Evolutionary conservation across 768 basidiomycete species (phyloP).

Genomic region (Tulasnella sp.): DNA sequence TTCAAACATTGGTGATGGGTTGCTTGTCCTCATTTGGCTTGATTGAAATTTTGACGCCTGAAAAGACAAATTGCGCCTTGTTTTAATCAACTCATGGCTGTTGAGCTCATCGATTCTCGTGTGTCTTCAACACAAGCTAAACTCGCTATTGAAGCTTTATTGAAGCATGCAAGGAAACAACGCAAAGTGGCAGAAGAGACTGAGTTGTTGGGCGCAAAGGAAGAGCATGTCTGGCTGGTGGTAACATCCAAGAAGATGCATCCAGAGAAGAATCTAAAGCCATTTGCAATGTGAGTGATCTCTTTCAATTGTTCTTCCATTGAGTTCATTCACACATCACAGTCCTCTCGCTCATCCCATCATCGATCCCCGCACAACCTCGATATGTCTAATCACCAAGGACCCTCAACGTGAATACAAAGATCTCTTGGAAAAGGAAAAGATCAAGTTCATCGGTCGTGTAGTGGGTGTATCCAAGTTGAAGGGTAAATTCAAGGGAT

Average conservation of each 20-base stretch:
- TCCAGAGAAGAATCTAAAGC: slow-evolving; percentile 62
- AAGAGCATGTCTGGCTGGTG: slow-evolving; percentile 81
- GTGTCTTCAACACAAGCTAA: slow-evolving; percentile 62
- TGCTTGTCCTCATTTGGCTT: no score
- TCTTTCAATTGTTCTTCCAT: background rate
- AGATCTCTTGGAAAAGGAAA: slow-evolving; percentile 63
- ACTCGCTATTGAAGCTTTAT: slow-evolving; percentile 66
- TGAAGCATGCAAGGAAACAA: slow-evolving; percentile 52
- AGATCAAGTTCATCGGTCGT: slow-evolving; percentile 79
- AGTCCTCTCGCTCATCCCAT: slow-evolving; percentile 70
- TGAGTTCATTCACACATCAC: background rate
- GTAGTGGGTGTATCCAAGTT: slow-evolving; percentile 87
- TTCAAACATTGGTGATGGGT: no score
- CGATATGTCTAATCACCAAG: slow-evolving; percentile 86
- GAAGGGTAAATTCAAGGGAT: slow-evolving; percentile 84
- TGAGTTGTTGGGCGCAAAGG: slow-evolving; percentile 55
- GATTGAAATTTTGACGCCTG: no score
- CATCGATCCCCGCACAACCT: slow-evolving; percentile 65
- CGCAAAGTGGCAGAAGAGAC: slow-evolving; percentile 50
- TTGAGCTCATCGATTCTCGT: slow-evolving; percentile 40
- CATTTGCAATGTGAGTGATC: slow-evolving; percentile 63
- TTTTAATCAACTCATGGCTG: background rate
- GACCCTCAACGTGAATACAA: slow-evolving; percentile 96
- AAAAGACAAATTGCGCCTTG: no score
- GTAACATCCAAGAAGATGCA: slow-evolving; percentile 75